Conservation (phyloP, 1,284 basidiomycete genomes). For the Crucibulum cyathiforme region DNA sequence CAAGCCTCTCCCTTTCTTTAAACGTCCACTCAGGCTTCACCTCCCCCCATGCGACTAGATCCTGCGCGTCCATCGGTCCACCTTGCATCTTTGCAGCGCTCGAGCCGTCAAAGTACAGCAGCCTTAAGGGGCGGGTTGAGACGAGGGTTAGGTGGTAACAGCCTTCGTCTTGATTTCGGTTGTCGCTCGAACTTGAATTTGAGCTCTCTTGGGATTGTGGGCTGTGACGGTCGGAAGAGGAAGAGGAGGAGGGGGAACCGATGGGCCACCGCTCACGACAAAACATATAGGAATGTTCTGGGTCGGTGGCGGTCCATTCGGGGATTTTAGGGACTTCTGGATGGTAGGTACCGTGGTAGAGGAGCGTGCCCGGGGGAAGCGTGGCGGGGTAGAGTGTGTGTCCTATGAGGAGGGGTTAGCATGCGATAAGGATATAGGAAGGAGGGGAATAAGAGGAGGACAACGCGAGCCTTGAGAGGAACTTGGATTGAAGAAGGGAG, state of each 20-base stretch:
- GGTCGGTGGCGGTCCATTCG: conserved; percentile 48
- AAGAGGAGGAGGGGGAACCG: too few species aligned
- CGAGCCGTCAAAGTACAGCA: conserved; percentile 50
- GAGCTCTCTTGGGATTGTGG: too few species aligned
- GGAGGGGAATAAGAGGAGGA: too few species aligned
- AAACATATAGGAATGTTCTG: conserved; percentile 45
- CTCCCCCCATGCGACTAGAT: conserved; percentile 34
- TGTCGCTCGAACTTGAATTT: too few species aligned
- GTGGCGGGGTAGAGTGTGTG: conserved; percentile 41
- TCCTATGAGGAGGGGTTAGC: conserved; percentile 16
- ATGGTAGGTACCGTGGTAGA: conserved; percentile 40
- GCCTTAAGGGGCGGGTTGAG: conserved; percentile 37
- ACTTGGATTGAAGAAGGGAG: too few species aligned
- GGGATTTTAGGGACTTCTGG: conserved; percentile 32
- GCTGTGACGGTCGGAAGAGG: too few species aligned
- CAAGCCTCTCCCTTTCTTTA: conserved; percentile 30
- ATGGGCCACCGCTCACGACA: conserved; percentile 17
- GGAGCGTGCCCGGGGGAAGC: conserved; percentile 39
- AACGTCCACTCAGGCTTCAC: conserved; percentile 18
- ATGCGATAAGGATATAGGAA: too few species aligned
- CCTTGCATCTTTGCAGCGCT: conserved; percentile 38
- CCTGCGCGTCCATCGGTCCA: conserved; percentile 40
- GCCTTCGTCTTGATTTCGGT: too few species aligned
- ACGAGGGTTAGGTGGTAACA: conserved; percentile 45
- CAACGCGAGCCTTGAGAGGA: too few species aligned